Percentiles rank a stretch among this genome's conserved stretches.
Evolutionary conservation across 352 stramenopile species (phyloP).

Genomic region (Peronospora farinosa): DNA sequence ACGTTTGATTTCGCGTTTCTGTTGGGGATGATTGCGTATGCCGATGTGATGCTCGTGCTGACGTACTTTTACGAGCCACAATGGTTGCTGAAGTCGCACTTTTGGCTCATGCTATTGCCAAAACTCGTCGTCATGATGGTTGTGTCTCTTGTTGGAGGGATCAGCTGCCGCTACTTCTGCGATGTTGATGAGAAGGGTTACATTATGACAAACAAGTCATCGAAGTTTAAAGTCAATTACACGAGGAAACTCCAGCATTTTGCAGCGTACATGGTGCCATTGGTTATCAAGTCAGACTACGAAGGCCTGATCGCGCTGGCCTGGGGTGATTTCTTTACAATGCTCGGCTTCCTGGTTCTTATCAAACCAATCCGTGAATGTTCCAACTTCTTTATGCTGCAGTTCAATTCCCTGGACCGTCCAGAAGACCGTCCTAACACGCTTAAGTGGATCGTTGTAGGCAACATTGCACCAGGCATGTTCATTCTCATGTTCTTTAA

Average conservation of each 20-base stretch:
- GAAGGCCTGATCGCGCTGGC: constrained; percentile 52
- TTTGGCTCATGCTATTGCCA: constrained; percentile 66
- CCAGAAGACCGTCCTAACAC: constrained; percentile 80
- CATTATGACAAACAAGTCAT: constrained; percentile 83
- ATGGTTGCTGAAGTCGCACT: constrained; percentile 38
- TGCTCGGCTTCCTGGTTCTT: constrained; percentile 74
- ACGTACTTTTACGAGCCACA: constrained; percentile 53
- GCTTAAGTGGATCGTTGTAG: constrained; percentile 82
- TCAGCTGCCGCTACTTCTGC: constrained; percentile 73
- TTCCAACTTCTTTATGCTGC: constrained; percentile 82
- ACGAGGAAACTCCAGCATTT: constrained; percentile 83
- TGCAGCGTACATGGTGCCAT: constrained; percentile 73
- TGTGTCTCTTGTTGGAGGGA: constrained; percentile 58
- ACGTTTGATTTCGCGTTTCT: constrained; percentile 66
- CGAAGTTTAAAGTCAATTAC: constrained; percentile 86
- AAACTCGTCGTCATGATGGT: constrained; percentile 71
- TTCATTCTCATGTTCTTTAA: constrained; percentile 84
- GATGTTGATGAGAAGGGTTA: constrained; percentile 75
- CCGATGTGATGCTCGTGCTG: constrained; percentile 43
- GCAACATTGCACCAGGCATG: constrained; percentile 60
- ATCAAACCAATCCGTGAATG: constrained; percentile 83
- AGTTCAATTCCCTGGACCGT: constrained; percentile 85
- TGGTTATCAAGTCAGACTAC: constrained; percentile 68
- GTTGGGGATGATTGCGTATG: constrained; percentile 48
- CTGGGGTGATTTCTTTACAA: constrained; percentile 79